Evolutionary conservation across 2,329 filamentous ascomycete species (phyloP).

Genomic region (Helotiales sp.): DNA sequence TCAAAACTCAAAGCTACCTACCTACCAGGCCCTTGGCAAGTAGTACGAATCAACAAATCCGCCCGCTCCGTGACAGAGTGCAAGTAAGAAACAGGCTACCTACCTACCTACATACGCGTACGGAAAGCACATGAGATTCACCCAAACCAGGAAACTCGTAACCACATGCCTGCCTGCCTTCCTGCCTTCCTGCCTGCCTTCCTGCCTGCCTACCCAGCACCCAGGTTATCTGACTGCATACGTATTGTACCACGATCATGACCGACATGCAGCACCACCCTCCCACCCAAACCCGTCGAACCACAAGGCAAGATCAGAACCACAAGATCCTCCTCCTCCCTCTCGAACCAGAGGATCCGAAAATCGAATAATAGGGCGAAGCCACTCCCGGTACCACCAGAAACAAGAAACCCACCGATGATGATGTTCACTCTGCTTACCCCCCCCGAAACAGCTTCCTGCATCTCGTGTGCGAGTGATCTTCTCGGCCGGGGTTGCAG

Average conservation of each 20-base stretch:
- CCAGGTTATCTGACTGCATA: conserved; percentile 6
- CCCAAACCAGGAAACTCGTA: background rate
- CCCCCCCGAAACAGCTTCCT: background rate
- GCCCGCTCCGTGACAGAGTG: too few relatives aligned
- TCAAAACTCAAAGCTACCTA: background rate
- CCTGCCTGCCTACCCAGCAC: background rate
- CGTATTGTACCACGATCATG: background rate
- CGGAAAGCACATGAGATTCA: too few relatives aligned
- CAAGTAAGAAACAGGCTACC: background rate
- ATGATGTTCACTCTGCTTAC: background rate
- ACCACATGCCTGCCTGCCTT: too few relatives aligned
- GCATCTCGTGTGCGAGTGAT: background rate
- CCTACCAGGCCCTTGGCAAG: background rate
- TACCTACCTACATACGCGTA: background rate
- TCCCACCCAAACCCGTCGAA: background rate
- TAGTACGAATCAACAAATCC: background rate
- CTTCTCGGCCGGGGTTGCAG: background rate
- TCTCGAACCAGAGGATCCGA: background rate
- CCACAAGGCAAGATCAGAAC: background rate
- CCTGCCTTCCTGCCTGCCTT: too few relatives aligned
- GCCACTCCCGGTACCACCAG: background rate
- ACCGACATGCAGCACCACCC: conserved; percentile 2
- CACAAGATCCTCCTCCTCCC: too few relatives aligned
- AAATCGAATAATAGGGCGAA: too few relatives aligned
- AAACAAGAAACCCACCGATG: background rate